A percentile compares a stretch with the other conserved stretches of the same genome.
Evolutionary conservation across 2,329 filamentous ascomycete species (phyloP).

Genomic region (Blastomyces parvus): DNA sequence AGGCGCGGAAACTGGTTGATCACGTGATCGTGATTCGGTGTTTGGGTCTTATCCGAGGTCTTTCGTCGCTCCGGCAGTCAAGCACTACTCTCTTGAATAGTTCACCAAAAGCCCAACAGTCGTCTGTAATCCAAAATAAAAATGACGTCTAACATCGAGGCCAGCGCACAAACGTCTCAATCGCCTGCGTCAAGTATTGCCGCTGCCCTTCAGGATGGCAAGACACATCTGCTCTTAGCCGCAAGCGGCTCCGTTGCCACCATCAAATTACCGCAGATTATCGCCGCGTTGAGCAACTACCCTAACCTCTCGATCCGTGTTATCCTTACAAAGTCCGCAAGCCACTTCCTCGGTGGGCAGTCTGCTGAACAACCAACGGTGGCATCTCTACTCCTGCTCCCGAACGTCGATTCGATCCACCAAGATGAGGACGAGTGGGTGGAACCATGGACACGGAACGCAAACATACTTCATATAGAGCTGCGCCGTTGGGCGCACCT

Average conservation of each 20-base stretch:
- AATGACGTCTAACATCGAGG: neutral
- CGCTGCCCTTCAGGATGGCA: slow-evolving; percentile 13
- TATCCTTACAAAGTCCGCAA: slow-evolving; percentile 64
- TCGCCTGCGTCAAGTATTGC: slow-evolving; percentile 5
- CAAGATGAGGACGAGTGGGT: slow-evolving; percentile 79
- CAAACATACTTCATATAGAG: slow-evolving; percentile 84
- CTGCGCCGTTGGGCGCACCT: slow-evolving; percentile 72
- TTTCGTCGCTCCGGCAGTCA: neutral
- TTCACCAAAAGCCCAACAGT: neutral
- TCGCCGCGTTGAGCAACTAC: slow-evolving; percentile 34
- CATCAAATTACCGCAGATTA: slow-evolving; percentile 68
- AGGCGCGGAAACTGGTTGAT: neutral
- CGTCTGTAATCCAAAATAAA: neutral
- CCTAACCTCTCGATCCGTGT: slow-evolving; percentile 67
- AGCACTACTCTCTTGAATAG: too few relatives aligned
- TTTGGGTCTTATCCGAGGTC: neutral
- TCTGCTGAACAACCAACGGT: slow-evolving; percentile 66
- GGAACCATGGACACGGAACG: slow-evolving; percentile 65
- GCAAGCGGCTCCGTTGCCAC: slow-evolving; percentile 72
- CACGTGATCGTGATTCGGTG: neutral
- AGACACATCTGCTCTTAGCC: slow-evolving; percentile 42
- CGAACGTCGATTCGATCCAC: slow-evolving; percentile 73
- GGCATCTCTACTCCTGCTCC: slow-evolving; percentile 47
- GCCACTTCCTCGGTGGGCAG: slow-evolving; percentile 67
- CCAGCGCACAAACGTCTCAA: neutral